These are phyloP conservation scores for Clonostachys rhizophaga DNA, from an alignment of 2,329 filamentous ascomycete genomes.

Conservation along the genomic window DNA sequence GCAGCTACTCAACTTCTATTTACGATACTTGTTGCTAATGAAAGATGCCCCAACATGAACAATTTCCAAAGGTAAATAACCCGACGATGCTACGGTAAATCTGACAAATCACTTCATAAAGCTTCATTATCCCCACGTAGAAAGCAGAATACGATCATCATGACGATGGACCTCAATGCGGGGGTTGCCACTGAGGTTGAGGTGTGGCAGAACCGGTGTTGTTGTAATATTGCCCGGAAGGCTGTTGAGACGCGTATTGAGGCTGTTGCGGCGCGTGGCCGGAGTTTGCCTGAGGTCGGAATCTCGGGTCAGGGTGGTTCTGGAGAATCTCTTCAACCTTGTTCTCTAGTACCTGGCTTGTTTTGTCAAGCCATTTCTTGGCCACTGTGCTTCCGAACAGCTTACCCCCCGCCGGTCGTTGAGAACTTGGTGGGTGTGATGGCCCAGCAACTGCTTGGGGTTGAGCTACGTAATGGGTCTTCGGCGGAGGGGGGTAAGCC, in stretches of 20 bases:
- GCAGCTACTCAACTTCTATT: no score
- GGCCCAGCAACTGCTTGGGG: conserved; percentile 4
- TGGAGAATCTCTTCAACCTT: conserved; percentile 8
- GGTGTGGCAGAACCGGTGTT: no score
- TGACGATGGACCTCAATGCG: no score
- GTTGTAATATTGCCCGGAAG: no score
- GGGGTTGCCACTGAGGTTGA: no score
- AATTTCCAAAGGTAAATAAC: no score
- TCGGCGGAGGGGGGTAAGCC: conserved; percentile 22
- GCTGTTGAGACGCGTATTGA: background rate
- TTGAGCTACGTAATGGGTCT: conserved; percentile 18
- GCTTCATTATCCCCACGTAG: no score
- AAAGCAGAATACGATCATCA: no score
- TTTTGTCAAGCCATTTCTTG: conserved; percentile 13
- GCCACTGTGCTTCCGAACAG: conserved; percentile 11
- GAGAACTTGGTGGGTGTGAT: background rate
- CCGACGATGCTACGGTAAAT: no score
- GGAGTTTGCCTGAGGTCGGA: background rate
- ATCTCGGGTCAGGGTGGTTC: background rate
- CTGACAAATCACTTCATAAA: no score
- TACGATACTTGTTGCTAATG: no score
- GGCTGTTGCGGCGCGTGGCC: background rate
- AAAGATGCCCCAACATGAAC: no score
- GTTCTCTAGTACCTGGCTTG: conserved; percentile 12
- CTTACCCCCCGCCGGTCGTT: conserved; percentile 1